These are phyloP conservation scores for Trichophyton simii DNA, from an alignment of 2,329 filamentous ascomycete genomes.

Conservation along the genomic window DNA sequence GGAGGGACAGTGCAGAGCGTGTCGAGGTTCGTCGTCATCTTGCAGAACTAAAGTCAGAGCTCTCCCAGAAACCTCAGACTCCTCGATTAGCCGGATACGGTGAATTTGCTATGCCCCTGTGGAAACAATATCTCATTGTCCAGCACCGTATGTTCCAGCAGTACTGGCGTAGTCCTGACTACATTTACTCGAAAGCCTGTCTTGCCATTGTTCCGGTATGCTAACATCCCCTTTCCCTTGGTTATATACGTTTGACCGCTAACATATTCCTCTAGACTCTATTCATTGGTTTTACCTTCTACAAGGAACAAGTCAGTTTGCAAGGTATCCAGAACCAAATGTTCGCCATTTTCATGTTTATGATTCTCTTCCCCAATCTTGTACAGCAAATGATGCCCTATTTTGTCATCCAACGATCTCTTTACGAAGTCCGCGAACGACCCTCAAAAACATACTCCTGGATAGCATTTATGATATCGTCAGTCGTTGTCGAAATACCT, in stretches of 20 bases:
- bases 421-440: constrained; percentile 49
- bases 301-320: constrained; percentile 57
- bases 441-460: constrained; percentile 63
- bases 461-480: constrained; percentile 56
- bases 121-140: constrained; percentile 53
- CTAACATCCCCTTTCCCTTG: neutral
- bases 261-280: constrained; percentile 34
- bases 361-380: constrained; percentile 60
- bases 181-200: constrained; percentile 71
- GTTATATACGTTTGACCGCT: neutral
- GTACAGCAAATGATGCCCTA: constrained; percentile 46
- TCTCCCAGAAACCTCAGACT: constrained; percentile 19
- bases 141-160: constrained; percentile 70
- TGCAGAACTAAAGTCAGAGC: constrained; percentile 39
- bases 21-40: constrained; percentile 32
- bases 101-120: constrained; percentile 71
- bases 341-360: constrained; percentile 77
- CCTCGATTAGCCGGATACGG: constrained; percentile 22
- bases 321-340: constrained; percentile 84
- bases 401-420: constrained; percentile 45
- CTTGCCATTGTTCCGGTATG: constrained; percentile 48
- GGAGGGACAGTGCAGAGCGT: constrained; percentile 45
- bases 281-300: constrained; percentile 79
- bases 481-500: constrained; percentile 59
- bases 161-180: constrained; percentile 80